Conservation (phyloP, 1,284 basidiomycete genomes). For the Austropuccinia psidii region DNA sequence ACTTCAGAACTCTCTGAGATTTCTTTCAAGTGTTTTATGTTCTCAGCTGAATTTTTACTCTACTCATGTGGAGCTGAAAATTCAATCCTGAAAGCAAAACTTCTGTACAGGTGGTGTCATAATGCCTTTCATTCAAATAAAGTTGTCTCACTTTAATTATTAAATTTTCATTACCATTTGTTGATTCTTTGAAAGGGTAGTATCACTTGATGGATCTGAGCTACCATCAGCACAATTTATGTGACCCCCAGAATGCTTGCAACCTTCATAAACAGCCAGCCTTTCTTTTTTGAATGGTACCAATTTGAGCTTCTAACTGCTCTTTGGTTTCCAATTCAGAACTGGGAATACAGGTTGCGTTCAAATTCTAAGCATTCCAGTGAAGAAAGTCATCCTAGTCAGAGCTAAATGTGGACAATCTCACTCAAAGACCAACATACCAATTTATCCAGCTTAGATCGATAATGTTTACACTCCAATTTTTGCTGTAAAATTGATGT, state of each 20-base stretch:
- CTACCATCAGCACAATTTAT: conserved; percentile 25
- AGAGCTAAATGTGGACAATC: background rate
- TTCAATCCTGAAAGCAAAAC: conserved; percentile 54
- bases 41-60: conserved; percentile 59
- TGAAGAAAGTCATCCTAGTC: background rate
- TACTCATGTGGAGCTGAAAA: conserved; percentile 69
- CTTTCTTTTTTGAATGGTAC: conserved; percentile 66
- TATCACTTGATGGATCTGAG: conserved; percentile 40
- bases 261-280: conserved; percentile 72
- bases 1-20: conserved; percentile 72
- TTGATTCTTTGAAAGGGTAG: conserved; percentile 60
- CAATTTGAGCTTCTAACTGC: conserved; percentile 68
- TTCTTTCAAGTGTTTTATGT: conserved; percentile 73
- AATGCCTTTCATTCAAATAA: too few relatives aligned
- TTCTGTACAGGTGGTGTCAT: too few relatives aligned
- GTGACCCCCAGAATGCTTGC: too few relatives aligned
- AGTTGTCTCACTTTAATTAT: conserved; percentile 60
- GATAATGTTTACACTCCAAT: conserved; percentile 67
- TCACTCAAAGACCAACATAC: conserved; percentile 47
- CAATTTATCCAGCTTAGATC: conserved; percentile 62
- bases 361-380: conserved; percentile 60
- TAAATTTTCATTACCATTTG: conserved; percentile 76
- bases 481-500: conserved; percentile 68
- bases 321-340: conserved; percentile 70
- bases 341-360: conserved; percentile 65